Conservation (phyloP, 768 basidiomycete species). For the Tubosaeta brunneosetosa region DNA sequence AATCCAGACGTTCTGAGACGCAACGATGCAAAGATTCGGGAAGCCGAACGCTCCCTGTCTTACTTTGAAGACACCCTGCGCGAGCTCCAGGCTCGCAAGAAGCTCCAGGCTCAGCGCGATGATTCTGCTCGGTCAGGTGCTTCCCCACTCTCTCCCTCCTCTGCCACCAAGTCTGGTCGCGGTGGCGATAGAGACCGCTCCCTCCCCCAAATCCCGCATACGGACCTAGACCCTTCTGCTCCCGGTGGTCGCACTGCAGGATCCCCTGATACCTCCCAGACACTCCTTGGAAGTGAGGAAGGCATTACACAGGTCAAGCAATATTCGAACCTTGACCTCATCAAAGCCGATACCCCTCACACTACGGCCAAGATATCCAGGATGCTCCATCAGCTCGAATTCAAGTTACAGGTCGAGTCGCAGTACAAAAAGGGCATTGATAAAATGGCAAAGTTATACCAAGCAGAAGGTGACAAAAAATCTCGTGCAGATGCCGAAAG, state of each 20-base stretch:
- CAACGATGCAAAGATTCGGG: slow-evolving; percentile 81
- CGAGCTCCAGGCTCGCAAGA: slow-evolving; percentile 76
- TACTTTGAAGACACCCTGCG: slow-evolving; percentile 87
- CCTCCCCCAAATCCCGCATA: slow-evolving; percentile 47
- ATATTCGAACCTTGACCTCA: slow-evolving; percentile 85
- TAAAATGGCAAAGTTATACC: slow-evolving; percentile 97
- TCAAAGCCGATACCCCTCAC: slow-evolving; percentile 96
- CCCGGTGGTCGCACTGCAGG: slow-evolving; percentile 32
- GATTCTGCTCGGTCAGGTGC: slow-evolving; percentile 54
- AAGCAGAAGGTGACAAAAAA: slow-evolving; percentile 96
- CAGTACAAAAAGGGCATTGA: slow-evolving; percentile 98
- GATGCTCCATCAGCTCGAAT: slow-evolving; percentile 98
- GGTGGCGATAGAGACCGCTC: slow-evolving; percentile 29
- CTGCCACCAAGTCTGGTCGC: slow-evolving; percentile 13
- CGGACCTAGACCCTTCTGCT: slow-evolving; percentile 40
- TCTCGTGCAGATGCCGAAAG: slow-evolving; percentile 89
- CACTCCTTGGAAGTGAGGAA: slow-evolving; percentile 36
- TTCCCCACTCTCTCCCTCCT: slow-evolving; percentile 28
- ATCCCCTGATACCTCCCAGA: slow-evolving; percentile 38
- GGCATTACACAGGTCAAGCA: slow-evolving; percentile 52
- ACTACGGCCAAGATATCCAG: slow-evolving; percentile 94
- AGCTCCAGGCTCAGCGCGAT: slow-evolving; percentile 51
- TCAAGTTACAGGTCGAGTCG: slow-evolving; percentile 97
- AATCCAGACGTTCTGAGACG: slow-evolving; percentile 83
- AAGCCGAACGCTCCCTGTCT: slow-evolving; percentile 75